Evolutionary conservation across 345 rosid species (phyloP).

Genomic region (Orychophragmus violaceus): DNA sequence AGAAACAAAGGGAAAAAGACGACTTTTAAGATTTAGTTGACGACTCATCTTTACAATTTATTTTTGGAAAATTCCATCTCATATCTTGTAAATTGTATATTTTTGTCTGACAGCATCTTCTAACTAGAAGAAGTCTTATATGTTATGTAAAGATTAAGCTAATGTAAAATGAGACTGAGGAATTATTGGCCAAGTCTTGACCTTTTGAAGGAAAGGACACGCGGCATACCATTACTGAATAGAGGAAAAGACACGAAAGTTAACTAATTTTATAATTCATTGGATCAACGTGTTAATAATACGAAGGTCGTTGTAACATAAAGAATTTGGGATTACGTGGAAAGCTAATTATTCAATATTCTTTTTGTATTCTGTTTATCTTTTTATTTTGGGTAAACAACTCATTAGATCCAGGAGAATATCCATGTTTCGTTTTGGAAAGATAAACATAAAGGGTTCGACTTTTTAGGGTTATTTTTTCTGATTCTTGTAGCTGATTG

Average conservation of each 20-base stretch:
- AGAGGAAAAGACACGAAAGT: neutral
- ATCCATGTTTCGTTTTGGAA: constrained; percentile 27
- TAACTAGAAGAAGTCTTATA: neutral
- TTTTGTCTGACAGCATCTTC: neutral
- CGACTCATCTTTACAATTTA: neutral
- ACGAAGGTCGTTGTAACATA: constrained; percentile 26
- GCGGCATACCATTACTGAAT: neutral
- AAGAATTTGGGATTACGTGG: constrained; percentile 27
- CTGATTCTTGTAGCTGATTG: constrained; percentile 13
- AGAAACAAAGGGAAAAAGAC: neutral
- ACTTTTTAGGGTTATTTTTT: constrained; percentile 8
- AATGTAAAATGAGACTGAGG: no score
- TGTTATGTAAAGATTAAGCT: constrained; percentile 4
- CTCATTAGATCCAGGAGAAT: constrained; percentile 29
- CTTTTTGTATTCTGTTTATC: neutral
- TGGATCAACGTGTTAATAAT: constrained; percentile 29
- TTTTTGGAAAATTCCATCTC: constrained; percentile 9
- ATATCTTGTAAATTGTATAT: neutral
- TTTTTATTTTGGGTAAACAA: constrained; percentile 2
- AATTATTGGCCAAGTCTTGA: constrained; percentile 4
- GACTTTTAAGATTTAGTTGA: neutral
- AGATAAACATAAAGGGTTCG: constrained; percentile 20
- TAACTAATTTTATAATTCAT: neutral
- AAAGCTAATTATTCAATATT: neutral
- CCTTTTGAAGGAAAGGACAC: constrained; percentile 13